A percentile compares a stretch with the other conserved stretches of the same genome.
Conservation (phyloP, 768 basidiomycete genomes). For the Naganishia friedmannii region DNA sequence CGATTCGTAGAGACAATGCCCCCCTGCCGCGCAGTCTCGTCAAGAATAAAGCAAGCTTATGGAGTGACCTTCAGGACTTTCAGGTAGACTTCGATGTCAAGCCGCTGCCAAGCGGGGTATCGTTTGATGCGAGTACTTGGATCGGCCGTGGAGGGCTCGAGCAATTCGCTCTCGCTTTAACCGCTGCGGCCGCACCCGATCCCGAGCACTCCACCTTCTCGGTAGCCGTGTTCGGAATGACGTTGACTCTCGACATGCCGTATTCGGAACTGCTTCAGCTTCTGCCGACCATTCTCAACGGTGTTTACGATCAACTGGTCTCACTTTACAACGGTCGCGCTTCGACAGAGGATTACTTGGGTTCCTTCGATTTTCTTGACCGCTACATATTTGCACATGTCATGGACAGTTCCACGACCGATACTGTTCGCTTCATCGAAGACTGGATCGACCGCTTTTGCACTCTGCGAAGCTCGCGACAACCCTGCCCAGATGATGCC, state of each 20-base stretch:
- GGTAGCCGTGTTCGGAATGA: conserved; percentile 40
- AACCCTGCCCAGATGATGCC: background rate
- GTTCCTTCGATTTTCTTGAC: conserved; percentile 52
- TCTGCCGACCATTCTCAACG: conserved; percentile 55
- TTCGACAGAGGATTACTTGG: conserved; percentile 57
- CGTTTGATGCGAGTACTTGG: conserved; percentile 56
- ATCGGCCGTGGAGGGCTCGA: conserved; percentile 59
- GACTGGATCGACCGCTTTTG: conserved; percentile 50
- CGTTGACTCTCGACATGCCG: conserved; percentile 54
- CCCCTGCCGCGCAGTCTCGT: background rate
- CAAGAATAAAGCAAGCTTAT: conserved; percentile 43
- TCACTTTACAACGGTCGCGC: conserved; percentile 53
- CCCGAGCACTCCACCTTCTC: background rate
- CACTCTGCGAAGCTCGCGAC: conserved; percentile 36
- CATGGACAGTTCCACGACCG: conserved; percentile 43
- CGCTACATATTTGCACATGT: conserved; percentile 31
- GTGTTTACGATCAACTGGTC: conserved; percentile 56
- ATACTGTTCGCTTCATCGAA: conserved; percentile 50
- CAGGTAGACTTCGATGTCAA: conserved; percentile 48
- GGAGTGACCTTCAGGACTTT: conserved; percentile 48
- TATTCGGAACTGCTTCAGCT: conserved; percentile 54
- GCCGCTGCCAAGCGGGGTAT: conserved; percentile 46
- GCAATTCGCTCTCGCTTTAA: conserved; percentile 39
- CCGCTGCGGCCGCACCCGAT: conserved; percentile 13
- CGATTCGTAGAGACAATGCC: no score